Conservation (phyloP, 306 rosid species). For the Lupinus albus region DNA sequence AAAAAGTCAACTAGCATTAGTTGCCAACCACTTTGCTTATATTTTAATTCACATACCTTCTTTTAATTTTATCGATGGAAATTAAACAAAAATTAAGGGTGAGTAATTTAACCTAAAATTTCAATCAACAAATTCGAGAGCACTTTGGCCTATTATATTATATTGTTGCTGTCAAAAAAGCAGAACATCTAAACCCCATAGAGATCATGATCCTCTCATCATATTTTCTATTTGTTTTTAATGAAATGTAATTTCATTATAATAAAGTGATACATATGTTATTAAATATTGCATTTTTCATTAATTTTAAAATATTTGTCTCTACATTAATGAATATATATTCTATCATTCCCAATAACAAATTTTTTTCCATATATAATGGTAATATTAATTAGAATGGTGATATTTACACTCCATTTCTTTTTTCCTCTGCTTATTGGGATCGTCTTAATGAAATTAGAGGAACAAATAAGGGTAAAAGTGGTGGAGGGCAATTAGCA, state of each 20-base stretch:
- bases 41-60: conserved; percentile 20
- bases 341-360: conserved; percentile 23
- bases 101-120: conserved; percentile 32
- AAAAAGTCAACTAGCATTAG: conserved; percentile 43
- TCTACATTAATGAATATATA: too few species aligned
- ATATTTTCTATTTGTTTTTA: too few species aligned
- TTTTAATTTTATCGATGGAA: not conserved
- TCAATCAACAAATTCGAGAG: conserved; percentile 42
- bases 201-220: too few species aligned
- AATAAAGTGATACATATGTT: too few species aligned
- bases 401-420: conserved; percentile 59
- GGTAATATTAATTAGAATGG: conserved; percentile 43
- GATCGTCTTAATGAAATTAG: conserved; percentile 20
- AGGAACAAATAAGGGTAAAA: conserved; percentile 43
- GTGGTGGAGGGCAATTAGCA: conserved; percentile 62
- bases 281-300: too few species aligned
- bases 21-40: conserved; percentile 26
- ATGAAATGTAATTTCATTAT: too few species aligned
- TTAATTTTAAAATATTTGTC: too few species aligned
- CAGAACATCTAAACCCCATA: conserved; percentile 37
- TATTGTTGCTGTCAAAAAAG: conserved; percentile 48
- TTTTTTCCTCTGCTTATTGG: conserved; percentile 28
- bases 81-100: conserved; percentile 6
- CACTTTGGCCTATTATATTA: conserved; percentile 52
- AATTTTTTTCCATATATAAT: conserved; percentile 19